Evolutionary conservation across 1,139 yeast genomes (phyloP).

Genomic region (Zygotorulaspora mrakii): DNA sequence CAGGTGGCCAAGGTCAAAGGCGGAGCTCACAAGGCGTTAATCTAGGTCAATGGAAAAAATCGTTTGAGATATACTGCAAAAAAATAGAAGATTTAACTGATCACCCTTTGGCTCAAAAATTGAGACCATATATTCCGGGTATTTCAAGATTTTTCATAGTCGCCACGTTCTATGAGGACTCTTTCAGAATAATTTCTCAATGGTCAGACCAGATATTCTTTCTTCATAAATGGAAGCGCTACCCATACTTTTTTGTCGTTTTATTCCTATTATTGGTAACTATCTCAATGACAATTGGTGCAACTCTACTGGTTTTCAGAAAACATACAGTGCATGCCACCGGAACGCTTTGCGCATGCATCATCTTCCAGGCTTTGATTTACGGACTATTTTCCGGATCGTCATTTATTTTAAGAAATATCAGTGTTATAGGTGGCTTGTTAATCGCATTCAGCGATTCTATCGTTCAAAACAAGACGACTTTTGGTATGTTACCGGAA

Average conservation of each 20-base stretch:
- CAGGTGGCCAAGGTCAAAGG: constrained; percentile 8
- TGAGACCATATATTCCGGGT: constrained; percentile 75
- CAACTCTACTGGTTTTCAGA: constrained; percentile 68
- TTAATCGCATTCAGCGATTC: constrained; percentile 86
- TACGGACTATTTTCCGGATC: constrained; percentile 85
- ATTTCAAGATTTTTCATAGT: constrained; percentile 88
- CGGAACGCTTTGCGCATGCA: constrained; percentile 64
- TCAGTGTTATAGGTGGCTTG: constrained; percentile 90
- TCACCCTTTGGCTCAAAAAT: constrained; percentile 34
- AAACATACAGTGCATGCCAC: constrained; percentile 72
- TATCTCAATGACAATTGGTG: constrained; percentile 66
- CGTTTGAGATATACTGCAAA: constrained; percentile 33
- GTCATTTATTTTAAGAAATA: constrained; percentile 76
- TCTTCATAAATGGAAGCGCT: constrained; percentile 72
- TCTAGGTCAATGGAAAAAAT: constrained; percentile 16
- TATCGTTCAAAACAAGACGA: constrained; percentile 71
- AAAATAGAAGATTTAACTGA: constrained; percentile 42
- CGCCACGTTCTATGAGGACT: constrained; percentile 91
- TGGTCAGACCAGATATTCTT: constrained; percentile 91
- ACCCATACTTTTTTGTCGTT: constrained; percentile 76
- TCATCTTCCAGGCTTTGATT: constrained; percentile 78
- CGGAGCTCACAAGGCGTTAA: constrained; percentile 6
- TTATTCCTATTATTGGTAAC: constrained; percentile 63
- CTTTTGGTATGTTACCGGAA: constrained; percentile 85
- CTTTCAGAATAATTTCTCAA: constrained; percentile 77